These are phyloP conservation scores for Lachancea thermotolerans DNA, from an alignment of 805 yeast species.

Conservation along the genomic window DNA sequence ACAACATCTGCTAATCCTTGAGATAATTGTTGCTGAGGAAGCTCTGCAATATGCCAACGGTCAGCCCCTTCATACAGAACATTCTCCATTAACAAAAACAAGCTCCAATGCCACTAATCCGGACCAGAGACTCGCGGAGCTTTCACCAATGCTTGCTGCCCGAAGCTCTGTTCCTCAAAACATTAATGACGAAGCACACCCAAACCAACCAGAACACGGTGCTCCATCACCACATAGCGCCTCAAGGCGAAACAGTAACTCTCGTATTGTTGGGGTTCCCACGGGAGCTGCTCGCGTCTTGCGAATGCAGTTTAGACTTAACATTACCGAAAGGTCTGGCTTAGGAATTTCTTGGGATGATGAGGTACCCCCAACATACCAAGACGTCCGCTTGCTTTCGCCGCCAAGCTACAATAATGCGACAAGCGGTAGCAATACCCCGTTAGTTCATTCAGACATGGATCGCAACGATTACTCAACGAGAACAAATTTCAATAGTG, in stretches of 20 bases:
- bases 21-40: conserved; percentile 94
- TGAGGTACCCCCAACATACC: conserved; percentile 96
- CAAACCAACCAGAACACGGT: conserved; percentile 2
- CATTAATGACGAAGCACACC: conserved; percentile 17
- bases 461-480: background rate
- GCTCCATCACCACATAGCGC: conserved; percentile 13
- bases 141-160: conserved; percentile 39
- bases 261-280: conserved; percentile 51
- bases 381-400: conserved; percentile 69
- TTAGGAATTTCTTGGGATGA: conserved; percentile 98
- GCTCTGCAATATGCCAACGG: conserved; percentile 39
- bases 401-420: conserved; percentile 68
- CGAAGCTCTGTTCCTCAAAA: conserved; percentile 22
- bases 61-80: conserved; percentile 21
- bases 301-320: conserved; percentile 87
- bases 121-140: conserved; percentile 38
- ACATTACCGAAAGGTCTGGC: conserved; percentile 84
- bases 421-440: background rate
- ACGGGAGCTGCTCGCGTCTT: conserved; percentile 94
- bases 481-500: background rate
- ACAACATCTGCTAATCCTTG: conserved; percentile 70
- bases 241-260: conserved; percentile 7
- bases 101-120: conserved; percentile 13
- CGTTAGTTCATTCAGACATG: background rate
- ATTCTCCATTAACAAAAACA: background rate